A percentile compares a stretch with the other conserved stretches of the same genome.
Conservation (phyloP, 805 yeast species). For the Candida michaelii region DNA sequence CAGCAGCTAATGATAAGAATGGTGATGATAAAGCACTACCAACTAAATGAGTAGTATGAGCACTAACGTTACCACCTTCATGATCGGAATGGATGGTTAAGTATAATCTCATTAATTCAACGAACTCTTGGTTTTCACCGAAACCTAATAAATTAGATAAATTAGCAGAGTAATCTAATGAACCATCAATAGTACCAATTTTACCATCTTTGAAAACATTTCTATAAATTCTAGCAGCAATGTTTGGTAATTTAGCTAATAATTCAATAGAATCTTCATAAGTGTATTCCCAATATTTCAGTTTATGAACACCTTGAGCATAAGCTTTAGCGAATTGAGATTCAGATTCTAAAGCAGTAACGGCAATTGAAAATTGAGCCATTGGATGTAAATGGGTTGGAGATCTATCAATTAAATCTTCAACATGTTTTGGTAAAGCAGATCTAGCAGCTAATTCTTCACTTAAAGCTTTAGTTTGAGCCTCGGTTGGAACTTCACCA, state of each 20-base stretch:
- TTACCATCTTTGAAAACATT: slow-evolving; percentile 58
- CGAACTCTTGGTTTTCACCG: slow-evolving; percentile 56
- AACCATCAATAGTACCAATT: slow-evolving; percentile 53
- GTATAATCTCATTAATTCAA: slow-evolving; percentile 70
- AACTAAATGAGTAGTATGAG: slow-evolving; percentile 79
- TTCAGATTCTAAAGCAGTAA: slow-evolving; percentile 69
- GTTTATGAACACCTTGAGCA: slow-evolving; percentile 65
- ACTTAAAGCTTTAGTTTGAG: slow-evolving; percentile 56
- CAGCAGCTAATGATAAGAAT: slow-evolving; percentile 72
- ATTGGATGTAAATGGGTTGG: slow-evolving; percentile 77
- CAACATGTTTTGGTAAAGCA: slow-evolving; percentile 62
- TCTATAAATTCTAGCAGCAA: slow-evolving; percentile 74
- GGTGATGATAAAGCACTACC: slow-evolving; percentile 82
- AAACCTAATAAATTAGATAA: slow-evolving; percentile 65
- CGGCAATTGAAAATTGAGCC: slow-evolving; percentile 79
- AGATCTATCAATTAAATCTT: slow-evolving; percentile 57
- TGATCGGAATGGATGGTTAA: slow-evolving; percentile 77
- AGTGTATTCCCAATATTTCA: slow-evolving; percentile 72
- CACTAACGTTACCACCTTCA: slow-evolving; percentile 84
- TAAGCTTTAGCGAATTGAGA: slow-evolving; percentile 72
- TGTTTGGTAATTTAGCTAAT: slow-evolving; percentile 70
- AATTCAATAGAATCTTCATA: slow-evolving; percentile 70
- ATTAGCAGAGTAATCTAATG: slow-evolving; percentile 72
- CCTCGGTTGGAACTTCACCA: slow-evolving; percentile 65
- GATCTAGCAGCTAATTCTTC: slow-evolving; percentile 65